These are phyloP conservation scores for Solanum virginianum DNA, from an alignment of 257 asterid genomes.

Conservation along the genomic window DNA sequence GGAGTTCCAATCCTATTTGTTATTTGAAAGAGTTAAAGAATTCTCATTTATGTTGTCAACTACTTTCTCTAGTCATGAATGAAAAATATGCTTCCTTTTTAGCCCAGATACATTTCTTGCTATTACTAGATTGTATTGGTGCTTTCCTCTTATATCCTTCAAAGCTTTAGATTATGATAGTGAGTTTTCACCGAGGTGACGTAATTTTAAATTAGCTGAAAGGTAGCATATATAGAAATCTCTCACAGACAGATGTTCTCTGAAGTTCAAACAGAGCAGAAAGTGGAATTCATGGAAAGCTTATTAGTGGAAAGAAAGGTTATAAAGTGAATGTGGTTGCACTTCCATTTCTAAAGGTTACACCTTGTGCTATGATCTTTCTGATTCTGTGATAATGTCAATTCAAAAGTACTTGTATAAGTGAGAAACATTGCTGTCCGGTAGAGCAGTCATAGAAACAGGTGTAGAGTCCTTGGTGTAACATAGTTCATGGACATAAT, in stretches of 20 bases:
- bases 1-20: not conserved
- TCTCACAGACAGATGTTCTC: not conserved
- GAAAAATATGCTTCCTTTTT: not conserved
- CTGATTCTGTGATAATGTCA: not conserved
- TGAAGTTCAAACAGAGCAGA: not conserved
- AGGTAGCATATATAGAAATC: not conserved
- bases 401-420: not conserved
- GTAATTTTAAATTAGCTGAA: not conserved
- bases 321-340: not conserved
- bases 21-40: not conserved
- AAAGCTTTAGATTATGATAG: not conserved
- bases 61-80: not conserved
- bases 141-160: not conserved
- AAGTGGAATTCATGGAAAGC: not conserved
- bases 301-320: not conserved
- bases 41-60: not conserved
- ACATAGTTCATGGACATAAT: not conserved
- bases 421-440: not conserved
- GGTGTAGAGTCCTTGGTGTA: not conserved
- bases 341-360: not conserved
- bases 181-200: not conserved
- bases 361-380: not conserved
- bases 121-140: not conserved
- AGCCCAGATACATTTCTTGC: not conserved
- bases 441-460: not conserved